Base-by-base conservation (phyloP, 331 rosid genomes). In the Stylosanthes scabra region DNA sequence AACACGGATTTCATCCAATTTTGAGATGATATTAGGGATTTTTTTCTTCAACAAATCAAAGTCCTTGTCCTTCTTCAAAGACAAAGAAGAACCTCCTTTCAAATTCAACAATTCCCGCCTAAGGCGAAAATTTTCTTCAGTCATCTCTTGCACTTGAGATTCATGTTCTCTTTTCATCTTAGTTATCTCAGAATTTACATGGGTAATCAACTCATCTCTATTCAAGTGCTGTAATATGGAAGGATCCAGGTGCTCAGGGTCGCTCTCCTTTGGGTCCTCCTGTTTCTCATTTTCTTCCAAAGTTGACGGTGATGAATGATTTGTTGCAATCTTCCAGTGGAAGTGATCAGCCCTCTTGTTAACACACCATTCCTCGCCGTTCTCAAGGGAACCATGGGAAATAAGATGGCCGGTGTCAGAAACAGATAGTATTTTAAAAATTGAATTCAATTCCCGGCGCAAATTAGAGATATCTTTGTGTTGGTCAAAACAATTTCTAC, bases 141-240 rank as follows among this genome's bases (percentile, higher is more conserved):
- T 92, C 63, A 79, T 59, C 80, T 79, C 78, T 3, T 75, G 97
- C 83, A 90, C 88, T 65, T 87, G 70, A 51, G 86, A 86, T 72
- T 95, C 99, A 20, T 95, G 98, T 59, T 87, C 82, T 85, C 98
- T 88, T 86, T 79, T 90, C 92, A 87, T 82, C 52, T 79, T 85
- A 61, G 89, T 84, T 82, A 95, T 86, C 87, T 81, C 86, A 41
- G 78, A 74, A 70, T 76, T 81, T 44, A 56, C 81, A 72, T 84
- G 66, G 44, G 31, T 25, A 41, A 85, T 57, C 84, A 92, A 72
- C 40, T 87, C 87, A 15, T 90, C 92, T 74, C 4, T 82, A 3
- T 72, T 11, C 91, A 87, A 10, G 83, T 74, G 71, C 83, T 72
- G 79, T 52, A 88, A 79, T 54, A 62, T 66, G 74, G 50, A 16